Conservation (phyloP, 2,329 filamentous ascomycete genomes). For the Cercospora citrullina region DNA sequence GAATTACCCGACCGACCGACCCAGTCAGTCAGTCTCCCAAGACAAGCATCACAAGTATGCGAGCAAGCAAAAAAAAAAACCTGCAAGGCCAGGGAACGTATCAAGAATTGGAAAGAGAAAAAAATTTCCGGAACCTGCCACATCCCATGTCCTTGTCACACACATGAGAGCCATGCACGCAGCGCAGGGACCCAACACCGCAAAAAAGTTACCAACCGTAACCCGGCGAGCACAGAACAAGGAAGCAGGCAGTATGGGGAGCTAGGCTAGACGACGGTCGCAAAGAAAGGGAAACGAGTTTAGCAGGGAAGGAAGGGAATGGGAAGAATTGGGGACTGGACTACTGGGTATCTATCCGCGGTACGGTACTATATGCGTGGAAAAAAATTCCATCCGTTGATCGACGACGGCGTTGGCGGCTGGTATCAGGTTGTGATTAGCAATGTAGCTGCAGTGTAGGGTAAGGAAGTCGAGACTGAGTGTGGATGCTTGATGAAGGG, state of each 20-base stretch:
- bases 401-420: neutral
- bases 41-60: neutral
- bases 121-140: constrained; percentile 1
- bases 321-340: neutral
- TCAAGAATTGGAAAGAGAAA: neutral
- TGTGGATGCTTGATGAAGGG: neutral
- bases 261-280: neutral
- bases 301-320: neutral
- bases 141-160: neutral
- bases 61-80: neutral
- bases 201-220: neutral
- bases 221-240: neutral
- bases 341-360: no score
- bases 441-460: neutral
- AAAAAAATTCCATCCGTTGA: neutral
- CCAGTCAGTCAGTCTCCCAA: neutral
- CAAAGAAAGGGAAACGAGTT: neutral
- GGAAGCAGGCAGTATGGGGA: no score
- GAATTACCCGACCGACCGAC: neutral
- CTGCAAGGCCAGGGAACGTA: neutral
- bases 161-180: constrained; percentile 4
- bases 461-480: neutral
- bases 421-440: neutral
- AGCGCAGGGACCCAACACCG: neutral
- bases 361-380: neutral